Evolutionary conservation across 352 stramenopile species (phyloP).

Genomic region (Chrysophaeum taylorii): DNA sequence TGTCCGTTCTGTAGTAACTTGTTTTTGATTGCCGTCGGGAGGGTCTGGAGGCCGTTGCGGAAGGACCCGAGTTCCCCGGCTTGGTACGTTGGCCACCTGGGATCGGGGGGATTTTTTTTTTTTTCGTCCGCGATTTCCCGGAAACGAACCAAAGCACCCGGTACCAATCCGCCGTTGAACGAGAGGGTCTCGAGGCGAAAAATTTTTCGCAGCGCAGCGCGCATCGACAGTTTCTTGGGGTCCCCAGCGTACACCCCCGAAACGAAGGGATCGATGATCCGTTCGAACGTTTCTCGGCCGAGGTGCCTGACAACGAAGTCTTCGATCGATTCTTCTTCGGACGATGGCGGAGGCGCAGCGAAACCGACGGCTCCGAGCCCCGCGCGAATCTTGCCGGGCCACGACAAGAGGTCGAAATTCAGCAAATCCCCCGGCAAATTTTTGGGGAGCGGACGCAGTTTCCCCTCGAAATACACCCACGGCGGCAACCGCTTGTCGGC

Average conservation of each 20-base stretch:
- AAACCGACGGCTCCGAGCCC: slow-evolving; percentile 56
- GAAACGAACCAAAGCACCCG: slow-evolving; percentile 18
- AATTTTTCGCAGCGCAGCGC: slow-evolving; percentile 60
- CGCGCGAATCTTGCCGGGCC: slow-evolving; percentile 58
- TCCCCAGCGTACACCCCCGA: slow-evolving; percentile 68
- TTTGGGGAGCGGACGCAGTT: slow-evolving; percentile 51
- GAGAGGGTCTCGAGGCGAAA: slow-evolving; percentile 6
- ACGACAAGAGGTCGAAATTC: slow-evolving; percentile 47
- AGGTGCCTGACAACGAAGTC: slow-evolving; percentile 61
- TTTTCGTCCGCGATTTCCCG: slow-evolving; percentile 17
- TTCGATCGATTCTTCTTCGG: slow-evolving; percentile 34
- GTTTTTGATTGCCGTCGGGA: slow-evolving; percentile 46
- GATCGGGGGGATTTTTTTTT: not conserved
- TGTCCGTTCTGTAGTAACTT: too few relatives aligned
- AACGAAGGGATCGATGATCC: slow-evolving; percentile 69
- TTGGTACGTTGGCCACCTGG: slow-evolving; percentile 23
- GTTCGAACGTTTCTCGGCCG: slow-evolving; percentile 56
- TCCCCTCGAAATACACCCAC: slow-evolving; percentile 52
- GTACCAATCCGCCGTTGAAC: slow-evolving; percentile 16
- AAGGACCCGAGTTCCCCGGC: slow-evolving; percentile 33
- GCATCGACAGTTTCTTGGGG: slow-evolving; percentile 59
- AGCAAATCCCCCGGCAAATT: slow-evolving; percentile 14
- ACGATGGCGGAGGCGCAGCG: slow-evolving; percentile 20
- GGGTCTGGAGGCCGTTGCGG: slow-evolving; percentile 31
- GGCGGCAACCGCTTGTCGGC: slow-evolving; percentile 46